Evolutionary conservation across 805 yeast genomes (phyloP).

Genomic region (Wickerhamiella azymoides): DNA sequence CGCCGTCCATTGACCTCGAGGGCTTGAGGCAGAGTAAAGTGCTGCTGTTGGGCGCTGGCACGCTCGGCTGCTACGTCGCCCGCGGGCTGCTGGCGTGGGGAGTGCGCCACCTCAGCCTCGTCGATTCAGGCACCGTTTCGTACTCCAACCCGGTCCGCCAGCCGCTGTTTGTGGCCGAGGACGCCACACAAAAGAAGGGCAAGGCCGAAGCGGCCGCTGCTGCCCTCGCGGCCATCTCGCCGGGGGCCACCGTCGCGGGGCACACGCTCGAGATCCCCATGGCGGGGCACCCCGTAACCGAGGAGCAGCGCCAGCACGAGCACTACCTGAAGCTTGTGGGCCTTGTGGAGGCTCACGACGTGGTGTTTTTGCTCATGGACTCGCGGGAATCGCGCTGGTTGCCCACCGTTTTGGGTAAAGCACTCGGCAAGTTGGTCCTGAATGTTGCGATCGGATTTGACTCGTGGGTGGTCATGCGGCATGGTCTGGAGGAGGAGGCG

Average conservation of each 20-base stretch:
- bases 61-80: constrained; percentile 84
- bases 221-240: constrained; percentile 59
- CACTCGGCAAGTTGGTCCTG: constrained; percentile 56
- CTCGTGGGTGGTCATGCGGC: constrained; percentile 85
- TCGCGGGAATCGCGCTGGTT: constrained; percentile 95
- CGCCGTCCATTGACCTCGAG: constrained; percentile 67
- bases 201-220: constrained; percentile 73
- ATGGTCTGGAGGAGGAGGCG: constrained; percentile 37
- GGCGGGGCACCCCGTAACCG: constrained; percentile 80
- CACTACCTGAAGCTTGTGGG: constrained; percentile 41
- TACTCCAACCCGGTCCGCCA: constrained; percentile 94
- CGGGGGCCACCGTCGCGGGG: constrained; percentile 58
- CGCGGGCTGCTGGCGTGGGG: constrained; percentile 93
- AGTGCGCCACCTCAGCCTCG: constrained; percentile 67
- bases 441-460: constrained; percentile 96
- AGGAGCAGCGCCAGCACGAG: constrained; percentile 34
- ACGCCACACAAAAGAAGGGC: constrained; percentile 61
- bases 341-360: constrained; percentile 58
- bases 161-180: constrained; percentile 70
- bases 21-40: constrained; percentile 45
- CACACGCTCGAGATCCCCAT: constrained; percentile 68
- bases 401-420: constrained; percentile 74
- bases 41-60: constrained; percentile 86
- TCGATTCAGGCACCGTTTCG: constrained; percentile 80
- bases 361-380: constrained; percentile 71